Evolutionary conservation across 305 asterid species (phyloP), one percentile per base, ranked within the genome.

Genomic region (Plantago lanceolata): DNA sequence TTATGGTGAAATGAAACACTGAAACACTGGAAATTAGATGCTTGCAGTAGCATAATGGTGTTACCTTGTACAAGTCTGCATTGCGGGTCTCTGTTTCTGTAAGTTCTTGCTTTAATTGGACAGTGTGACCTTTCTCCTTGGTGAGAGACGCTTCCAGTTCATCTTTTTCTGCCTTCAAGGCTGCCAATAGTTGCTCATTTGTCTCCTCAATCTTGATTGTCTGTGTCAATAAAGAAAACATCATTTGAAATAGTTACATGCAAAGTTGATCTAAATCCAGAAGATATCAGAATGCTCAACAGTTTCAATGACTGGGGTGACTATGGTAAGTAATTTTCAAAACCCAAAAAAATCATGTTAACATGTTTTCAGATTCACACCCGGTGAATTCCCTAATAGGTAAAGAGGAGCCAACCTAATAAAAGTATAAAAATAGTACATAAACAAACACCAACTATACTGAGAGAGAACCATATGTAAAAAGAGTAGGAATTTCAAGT

Each of bases 11-110:
- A 8, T 3, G 43, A 5, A 35, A 35, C 43, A 6, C 7, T 24
- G 28, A 24, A 24, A 24, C 59, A 54, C 66, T 60, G 59, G 31
- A 65, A 49, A 43, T 57, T 51, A 68, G n/a, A 61, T 24, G 40
- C 53, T 19, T 49, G 67, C 72, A 69, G 68, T 51, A 54, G 70
- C 49, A 65, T 45, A n/a, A 58, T 68, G 68, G 57, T 59, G 48
- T 73, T 79, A 90, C 99, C 97, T 90, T 86, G 82, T 86, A 90
- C 71, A 90, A 71, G 68, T 90, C 95, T 16, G 82, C 56, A 76
- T 78, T 82, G 71, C 82, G 90, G 76, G 86, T 71, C 78, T 88
- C 95, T 20, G 89, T 88, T 58, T 90, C 95, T 15, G 73, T 64
- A 61, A 86, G 63, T 63, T 90, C 95, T 75, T 80, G 86, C 75